phyloP scores from a whole-genome alignment of 768 basidiomycete genomes.

The Rhizopogon sp. region DNA sequence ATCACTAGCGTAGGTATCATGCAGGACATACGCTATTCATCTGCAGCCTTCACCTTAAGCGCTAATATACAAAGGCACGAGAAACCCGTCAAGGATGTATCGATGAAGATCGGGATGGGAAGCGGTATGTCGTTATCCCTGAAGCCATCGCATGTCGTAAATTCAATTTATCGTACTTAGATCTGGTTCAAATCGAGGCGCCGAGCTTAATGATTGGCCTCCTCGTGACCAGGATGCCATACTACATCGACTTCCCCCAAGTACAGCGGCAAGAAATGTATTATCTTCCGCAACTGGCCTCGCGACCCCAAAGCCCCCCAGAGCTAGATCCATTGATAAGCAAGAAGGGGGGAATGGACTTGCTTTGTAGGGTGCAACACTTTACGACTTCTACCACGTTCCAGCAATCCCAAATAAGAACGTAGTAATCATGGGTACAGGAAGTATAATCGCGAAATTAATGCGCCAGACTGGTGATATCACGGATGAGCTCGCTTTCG shows the following conservation, averaged over 20 bases:
- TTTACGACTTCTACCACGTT: conserved; percentile 20
- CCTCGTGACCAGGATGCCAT: no score
- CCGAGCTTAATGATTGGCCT: no score
- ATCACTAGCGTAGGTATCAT: no score
- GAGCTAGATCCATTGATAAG: neutral
- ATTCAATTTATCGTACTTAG: no score
- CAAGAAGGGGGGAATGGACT: conserved; percentile 14
- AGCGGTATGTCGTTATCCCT: neutral
- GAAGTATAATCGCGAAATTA: conserved; percentile 13
- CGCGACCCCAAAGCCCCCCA: conserved; percentile 11
- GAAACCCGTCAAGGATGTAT: no score
- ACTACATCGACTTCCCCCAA: neutral
- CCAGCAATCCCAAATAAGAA: neutral
- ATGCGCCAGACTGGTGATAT: conserved; percentile 14
- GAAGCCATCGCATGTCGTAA: no score
- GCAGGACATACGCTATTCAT: no score
- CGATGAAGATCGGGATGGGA: no score
- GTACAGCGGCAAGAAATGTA: conserved; percentile 5
- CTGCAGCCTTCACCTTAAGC: no score
- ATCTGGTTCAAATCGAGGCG: no score
- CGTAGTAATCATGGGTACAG: conserved; percentile 4
- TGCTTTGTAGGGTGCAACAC: conserved; percentile 18
- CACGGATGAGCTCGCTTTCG: conserved; percentile 14
- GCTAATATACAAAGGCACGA: no score
- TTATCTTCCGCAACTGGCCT: conserved; percentile 18